phyloP scores from a whole-genome alignment of 2,329 filamentous ascomycete genomes.

The Chaetomium sp. region DNA sequence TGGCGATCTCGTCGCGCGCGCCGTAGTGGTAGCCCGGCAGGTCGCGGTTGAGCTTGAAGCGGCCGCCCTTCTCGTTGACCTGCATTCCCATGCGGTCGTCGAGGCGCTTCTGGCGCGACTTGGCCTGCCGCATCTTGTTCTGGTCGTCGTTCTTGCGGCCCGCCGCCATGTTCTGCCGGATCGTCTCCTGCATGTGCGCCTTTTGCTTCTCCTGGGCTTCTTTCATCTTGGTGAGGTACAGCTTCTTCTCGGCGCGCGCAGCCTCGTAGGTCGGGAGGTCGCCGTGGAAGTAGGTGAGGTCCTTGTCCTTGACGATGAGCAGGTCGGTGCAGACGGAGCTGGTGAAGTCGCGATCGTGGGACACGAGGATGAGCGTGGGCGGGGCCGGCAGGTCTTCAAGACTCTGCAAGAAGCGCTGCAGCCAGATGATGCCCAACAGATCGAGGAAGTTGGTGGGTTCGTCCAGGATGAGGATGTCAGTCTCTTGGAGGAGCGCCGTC shows the following conservation, averaged over 20 bases:
- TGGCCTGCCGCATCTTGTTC: conserved; percentile 83
- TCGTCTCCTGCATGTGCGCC: conserved; percentile 77
- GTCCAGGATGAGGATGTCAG: conserved; percentile 79
- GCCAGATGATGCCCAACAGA: conserved; percentile 80
- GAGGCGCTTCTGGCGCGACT: conserved; percentile 80
- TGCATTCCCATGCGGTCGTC: conserved; percentile 80
- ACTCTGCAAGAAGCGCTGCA: conserved; percentile 70
- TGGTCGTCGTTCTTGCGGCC: conserved; percentile 79
- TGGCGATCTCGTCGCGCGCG: conserved; percentile 67
- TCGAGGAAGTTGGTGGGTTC: conserved; percentile 89
- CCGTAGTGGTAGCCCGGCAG: conserved; percentile 62
- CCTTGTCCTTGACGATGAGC: conserved; percentile 72
- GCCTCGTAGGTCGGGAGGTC: conserved; percentile 72
- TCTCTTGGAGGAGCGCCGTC: conserved; percentile 67
- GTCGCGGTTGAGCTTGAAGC: conserved; percentile 82
- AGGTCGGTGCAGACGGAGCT: conserved; percentile 73
- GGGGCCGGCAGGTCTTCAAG: conserved; percentile 52
- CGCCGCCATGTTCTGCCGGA: conserved; percentile 71
- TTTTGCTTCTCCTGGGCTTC: conserved; percentile 80
- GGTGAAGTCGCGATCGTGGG: conserved; percentile 81
- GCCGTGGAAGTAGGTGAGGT: conserved; percentile 73
- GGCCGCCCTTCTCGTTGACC: conserved; percentile 68
- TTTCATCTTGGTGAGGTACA: conserved; percentile 72
- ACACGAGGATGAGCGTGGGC: conserved; percentile 75
- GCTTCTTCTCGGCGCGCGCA: conserved; percentile 66